These are phyloP conservation scores for Citrus cavaleriei DNA, from an alignment of 345 rosid genomes.

Conservation along the genomic window DNA sequence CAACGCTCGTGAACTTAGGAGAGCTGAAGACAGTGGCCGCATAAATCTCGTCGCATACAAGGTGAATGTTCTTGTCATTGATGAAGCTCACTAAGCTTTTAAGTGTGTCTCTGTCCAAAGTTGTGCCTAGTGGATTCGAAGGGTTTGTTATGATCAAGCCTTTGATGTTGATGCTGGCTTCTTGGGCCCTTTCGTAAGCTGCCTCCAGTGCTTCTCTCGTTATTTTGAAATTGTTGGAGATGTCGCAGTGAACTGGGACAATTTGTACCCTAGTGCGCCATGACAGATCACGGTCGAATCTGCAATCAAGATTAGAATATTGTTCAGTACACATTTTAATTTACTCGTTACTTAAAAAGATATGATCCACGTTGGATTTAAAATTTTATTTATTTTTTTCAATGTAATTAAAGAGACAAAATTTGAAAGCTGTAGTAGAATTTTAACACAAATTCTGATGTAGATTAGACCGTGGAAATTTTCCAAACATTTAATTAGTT, in stretches of 20 bases:
- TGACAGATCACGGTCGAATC: slow-evolving; percentile 73
- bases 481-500: not conserved
- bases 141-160: slow-evolving; percentile 82
- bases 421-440: not conserved
- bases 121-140: slow-evolving; percentile 82
- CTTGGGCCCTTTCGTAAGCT: slow-evolving; percentile 48
- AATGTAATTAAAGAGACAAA: not conserved
- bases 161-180: slow-evolving; percentile 50
- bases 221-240: slow-evolving; percentile 61
- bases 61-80: slow-evolving; percentile 54
- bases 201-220: slow-evolving; percentile 50
- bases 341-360: not conserved
- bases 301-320: slow-evolving; percentile 20
- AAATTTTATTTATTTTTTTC: not conserved
- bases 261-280: slow-evolving; percentile 75
- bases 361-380: not conserved
- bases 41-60: slow-evolving; percentile 83
- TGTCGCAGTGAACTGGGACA: slow-evolving; percentile 63
- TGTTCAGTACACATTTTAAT: no score
- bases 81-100: slow-evolving; percentile 44
- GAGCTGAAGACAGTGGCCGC: slow-evolving; percentile 60
- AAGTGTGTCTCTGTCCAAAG: slow-evolving; percentile 47
- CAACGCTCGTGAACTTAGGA: slow-evolving; percentile 53
- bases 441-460: not conserved
- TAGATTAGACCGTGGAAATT: not conserved